Percentiles rank a stretch among this genome's conserved stretches.
Evolutionary conservation across 2,329 filamentous ascomycete species (phyloP).

Genomic region (Trichoderma cornu-damae): DNA sequence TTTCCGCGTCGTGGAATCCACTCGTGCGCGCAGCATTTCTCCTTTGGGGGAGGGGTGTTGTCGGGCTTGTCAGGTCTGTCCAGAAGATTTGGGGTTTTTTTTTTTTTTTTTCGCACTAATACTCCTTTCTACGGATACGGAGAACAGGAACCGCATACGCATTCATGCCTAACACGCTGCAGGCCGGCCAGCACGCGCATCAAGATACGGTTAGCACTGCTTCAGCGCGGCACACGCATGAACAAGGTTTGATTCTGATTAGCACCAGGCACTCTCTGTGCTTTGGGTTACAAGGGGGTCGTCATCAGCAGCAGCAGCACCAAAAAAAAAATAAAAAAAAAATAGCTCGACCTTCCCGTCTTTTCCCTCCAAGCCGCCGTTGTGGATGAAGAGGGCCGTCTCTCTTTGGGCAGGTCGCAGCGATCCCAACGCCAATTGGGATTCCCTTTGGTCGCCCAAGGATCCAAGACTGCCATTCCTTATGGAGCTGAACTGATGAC

Average conservation of each 20-base stretch:
- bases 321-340: too few species aligned
- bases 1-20: slow-evolving; percentile 4
- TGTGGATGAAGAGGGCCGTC: background rate
- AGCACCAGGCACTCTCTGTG: background rate
- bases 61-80: background rate
- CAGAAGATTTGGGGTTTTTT: too few species aligned
- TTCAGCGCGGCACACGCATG: background rate
- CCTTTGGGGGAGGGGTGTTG: background rate
- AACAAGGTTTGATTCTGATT: background rate
- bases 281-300: background rate
- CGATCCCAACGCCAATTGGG: background rate
- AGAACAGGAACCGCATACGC: background rate
- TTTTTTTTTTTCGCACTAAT: background rate
- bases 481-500: background rate
- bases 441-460: background rate
- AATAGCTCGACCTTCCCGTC: background rate
- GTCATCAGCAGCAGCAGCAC: background rate
- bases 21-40: slow-evolving; percentile 4
- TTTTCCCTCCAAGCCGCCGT: background rate
- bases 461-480: background rate
- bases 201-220: background rate
- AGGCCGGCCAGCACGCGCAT: background rate
- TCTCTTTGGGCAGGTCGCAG: slow-evolving; percentile 2
- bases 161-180: slow-evolving; percentile 16
- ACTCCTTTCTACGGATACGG: background rate